A percentile compares a stretch with the other conserved stretches of the same genome.
phyloP scores from a whole-genome alignment of 768 basidiomycete species.

The Mycena filopes region DNA sequence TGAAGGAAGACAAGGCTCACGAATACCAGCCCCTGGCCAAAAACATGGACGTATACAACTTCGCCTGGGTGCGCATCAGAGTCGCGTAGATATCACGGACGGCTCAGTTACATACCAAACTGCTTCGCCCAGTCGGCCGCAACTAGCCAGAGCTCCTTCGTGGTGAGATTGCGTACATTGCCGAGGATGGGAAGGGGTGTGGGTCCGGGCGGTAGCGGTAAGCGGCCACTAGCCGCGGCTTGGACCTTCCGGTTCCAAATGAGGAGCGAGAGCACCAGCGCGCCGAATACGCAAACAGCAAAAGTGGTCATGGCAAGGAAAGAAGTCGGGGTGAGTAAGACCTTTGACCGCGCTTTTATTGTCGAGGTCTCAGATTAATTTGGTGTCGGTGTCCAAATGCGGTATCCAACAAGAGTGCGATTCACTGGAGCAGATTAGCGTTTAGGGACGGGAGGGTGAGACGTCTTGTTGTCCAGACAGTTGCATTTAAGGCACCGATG shows the following conservation, averaged over 20 bases:
- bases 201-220: constrained; percentile 72
- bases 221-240: constrained; percentile 37
- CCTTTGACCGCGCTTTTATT: too few species aligned
- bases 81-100: constrained; percentile 18
- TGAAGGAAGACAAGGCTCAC: background rate
- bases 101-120: constrained; percentile 68
- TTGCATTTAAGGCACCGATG: too few species aligned
- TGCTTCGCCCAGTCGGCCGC: constrained; percentile 69
- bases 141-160: constrained; percentile 73
- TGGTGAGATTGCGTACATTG: constrained; percentile 68
- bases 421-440: too few species aligned
- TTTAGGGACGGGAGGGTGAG: too few species aligned
- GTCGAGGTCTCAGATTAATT: too few species aligned
- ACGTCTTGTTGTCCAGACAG: too few species aligned
- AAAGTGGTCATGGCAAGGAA: constrained; percentile 19
- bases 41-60: constrained; percentile 71
- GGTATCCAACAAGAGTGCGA: too few species aligned
- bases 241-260: constrained; percentile 57
- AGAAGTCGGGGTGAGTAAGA: constrained; percentile 5
- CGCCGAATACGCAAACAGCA: constrained; percentile 28
- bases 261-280: constrained; percentile 51
- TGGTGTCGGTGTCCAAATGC: too few species aligned
- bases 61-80: constrained; percentile 50
- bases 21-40: constrained; percentile 76
- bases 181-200: constrained; percentile 72